These are phyloP conservation scores for Piper betle DNA, from an alignment of 164 flowering plant species.

Conservation along the genomic window DNA sequence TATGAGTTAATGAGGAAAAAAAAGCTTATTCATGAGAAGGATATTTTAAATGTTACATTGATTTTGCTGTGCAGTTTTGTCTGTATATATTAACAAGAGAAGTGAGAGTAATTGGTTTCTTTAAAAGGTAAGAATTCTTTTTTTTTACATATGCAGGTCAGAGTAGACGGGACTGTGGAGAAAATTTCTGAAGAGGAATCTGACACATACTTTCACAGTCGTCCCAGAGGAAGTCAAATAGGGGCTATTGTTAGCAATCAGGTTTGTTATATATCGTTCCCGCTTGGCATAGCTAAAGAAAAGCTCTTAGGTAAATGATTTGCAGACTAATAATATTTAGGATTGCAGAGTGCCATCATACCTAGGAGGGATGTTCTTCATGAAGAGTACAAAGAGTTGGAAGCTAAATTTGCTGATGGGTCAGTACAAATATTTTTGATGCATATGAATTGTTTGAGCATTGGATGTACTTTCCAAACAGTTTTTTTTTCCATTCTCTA, in stretches of 20 bases:
- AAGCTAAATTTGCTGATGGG: slow-evolving; percentile 67
- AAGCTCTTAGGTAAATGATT: not conserved
- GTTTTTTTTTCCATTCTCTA: not conserved
- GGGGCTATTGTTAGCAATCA: slow-evolving; percentile 89
- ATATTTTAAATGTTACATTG: too few species aligned
- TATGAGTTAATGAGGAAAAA: too few species aligned
- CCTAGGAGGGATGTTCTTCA: slow-evolving; percentile 63
- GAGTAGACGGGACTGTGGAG: slow-evolving; percentile 79
- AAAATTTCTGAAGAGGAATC: slow-evolving; percentile 85
- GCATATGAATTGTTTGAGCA: not conserved
- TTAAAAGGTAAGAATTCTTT: too few species aligned
- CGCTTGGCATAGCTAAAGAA: not conserved
- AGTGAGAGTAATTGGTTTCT: too few species aligned
- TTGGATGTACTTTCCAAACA: not conserved
- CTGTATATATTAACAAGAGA: too few species aligned
- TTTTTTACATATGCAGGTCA: slow-evolving; percentile 32
- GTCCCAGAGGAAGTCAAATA: slow-evolving; percentile 89
- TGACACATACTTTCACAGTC: slow-evolving; percentile 80
- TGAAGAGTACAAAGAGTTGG: slow-evolving; percentile 52
- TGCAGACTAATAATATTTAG: not conserved
- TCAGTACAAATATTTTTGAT: slow-evolving; percentile 19
- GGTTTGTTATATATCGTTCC: slow-evolving; percentile 21
- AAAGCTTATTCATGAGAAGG: too few species aligned
- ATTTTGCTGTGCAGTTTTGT: too few species aligned
- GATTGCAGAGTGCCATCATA: slow-evolving; percentile 57